Conservation (phyloP, 2,329 filamentous ascomycete genomes). For the Ophiostoma ips region DNA sequence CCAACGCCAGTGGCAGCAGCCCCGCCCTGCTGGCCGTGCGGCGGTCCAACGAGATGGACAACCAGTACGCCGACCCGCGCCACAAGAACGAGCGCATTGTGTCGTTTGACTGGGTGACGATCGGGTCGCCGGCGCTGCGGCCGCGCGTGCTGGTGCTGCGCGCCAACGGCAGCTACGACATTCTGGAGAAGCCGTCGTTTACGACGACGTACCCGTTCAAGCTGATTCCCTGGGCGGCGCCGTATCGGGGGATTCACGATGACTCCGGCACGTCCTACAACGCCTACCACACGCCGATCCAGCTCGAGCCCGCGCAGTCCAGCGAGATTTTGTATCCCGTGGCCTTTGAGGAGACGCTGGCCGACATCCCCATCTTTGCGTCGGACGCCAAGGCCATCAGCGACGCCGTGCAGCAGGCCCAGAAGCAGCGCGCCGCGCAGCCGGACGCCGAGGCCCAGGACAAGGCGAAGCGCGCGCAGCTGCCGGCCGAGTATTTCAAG, state of each 20-base stretch:
- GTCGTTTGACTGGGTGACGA: conserved; percentile 54
- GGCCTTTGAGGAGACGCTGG: conserved; percentile 37
- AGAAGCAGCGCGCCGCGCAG: conserved; percentile 20
- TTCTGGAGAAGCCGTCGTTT: conserved; percentile 46
- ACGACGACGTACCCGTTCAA: conserved; percentile 45
- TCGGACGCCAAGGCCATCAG: conserved; percentile 30
- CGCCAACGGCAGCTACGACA: conserved; percentile 46
- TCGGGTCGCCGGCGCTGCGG: conserved; percentile 39
- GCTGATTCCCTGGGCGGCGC: conserved; percentile 45
- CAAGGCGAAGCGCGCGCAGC: conserved; percentile 19
- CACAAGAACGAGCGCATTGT: conserved; percentile 47
- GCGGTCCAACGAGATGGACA: conserved; percentile 48
- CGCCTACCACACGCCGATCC: conserved; percentile 38
- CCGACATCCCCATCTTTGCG: conserved; percentile 44
- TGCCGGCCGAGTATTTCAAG: conserved; percentile 29
- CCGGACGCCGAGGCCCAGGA: conserved; percentile 22
- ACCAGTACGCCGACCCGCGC: conserved; percentile 36
- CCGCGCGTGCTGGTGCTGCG: conserved; percentile 46
- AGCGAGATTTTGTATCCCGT: conserved; percentile 40
- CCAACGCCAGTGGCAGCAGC: conserved; percentile 18
- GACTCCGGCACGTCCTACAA: conserved; percentile 25
- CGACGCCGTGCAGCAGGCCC: conserved; percentile 27
- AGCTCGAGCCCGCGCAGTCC: conserved; percentile 41
- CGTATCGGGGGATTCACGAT: conserved; percentile 39
- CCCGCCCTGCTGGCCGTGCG: conserved; percentile 47